These are phyloP conservation scores for Metarhizium guizhouense DNA, from an alignment of 2,329 filamentous ascomycete species.

Conservation along the genomic window DNA sequence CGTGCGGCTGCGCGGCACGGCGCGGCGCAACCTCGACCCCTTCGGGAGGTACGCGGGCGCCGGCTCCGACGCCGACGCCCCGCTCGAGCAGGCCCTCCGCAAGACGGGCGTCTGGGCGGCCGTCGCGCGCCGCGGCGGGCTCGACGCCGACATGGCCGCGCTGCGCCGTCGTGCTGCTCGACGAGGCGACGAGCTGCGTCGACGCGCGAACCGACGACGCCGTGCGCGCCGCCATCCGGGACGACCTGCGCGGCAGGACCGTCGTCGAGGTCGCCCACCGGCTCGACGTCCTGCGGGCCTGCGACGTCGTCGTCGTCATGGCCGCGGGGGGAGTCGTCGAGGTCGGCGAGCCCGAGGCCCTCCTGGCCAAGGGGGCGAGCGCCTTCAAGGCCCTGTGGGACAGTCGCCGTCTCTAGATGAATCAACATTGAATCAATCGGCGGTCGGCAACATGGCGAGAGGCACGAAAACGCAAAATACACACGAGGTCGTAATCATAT, in stretches of 20 bases:
- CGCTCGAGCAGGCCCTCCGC: conserved; percentile 31
- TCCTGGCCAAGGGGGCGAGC: conserved; percentile 12
- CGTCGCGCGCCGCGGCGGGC: conserved; percentile 26
- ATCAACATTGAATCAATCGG: background rate
- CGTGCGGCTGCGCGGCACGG: conserved; percentile 32
- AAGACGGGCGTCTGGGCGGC: conserved; percentile 32
- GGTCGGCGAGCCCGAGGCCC: conserved; percentile 14
- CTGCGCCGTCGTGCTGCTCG: conserved; percentile 23
- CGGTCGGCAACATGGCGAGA: too few relatives aligned
- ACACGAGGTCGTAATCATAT: background rate
- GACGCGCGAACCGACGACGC: conserved; percentile 19
- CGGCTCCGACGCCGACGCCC: conserved; percentile 22
- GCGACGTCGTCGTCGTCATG: conserved; percentile 21
- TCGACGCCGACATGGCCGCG: conserved; percentile 24
- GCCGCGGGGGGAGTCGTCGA: conserved; percentile 17
- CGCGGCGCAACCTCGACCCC: conserved; percentile 40
- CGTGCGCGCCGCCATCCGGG: conserved; percentile 12
- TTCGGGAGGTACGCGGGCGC: conserved; percentile 4
- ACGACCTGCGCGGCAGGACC: conserved; percentile 15
- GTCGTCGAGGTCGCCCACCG: conserved; percentile 21
- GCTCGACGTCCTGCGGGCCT: conserved; percentile 17
- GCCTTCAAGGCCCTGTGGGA: conserved; percentile 15
- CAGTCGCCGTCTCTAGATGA: conserved; percentile 2
- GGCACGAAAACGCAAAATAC: too few relatives aligned
- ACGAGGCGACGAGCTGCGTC: conserved; percentile 24